Evolutionary conservation across 208 protist species (phyloP), one percentile per base, ranked within the genome.

Genomic region (Naegleria lovaniensis): DNA sequence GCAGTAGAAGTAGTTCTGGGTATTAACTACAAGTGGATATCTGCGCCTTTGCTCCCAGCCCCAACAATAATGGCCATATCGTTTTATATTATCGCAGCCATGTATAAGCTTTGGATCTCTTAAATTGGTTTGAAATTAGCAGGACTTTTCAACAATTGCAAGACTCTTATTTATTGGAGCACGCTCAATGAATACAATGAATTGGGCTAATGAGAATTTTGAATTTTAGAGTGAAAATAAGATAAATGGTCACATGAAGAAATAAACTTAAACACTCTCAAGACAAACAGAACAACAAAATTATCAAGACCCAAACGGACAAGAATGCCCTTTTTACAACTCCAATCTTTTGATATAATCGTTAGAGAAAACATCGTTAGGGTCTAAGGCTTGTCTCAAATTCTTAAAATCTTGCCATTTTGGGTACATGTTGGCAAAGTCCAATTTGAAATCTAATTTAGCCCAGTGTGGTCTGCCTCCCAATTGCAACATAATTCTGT

Each of bases 381-480:
- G 94, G 92, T 96, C 95, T 92, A 95, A 90, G 83, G 48, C 90
- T 75, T 93, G 90, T 76, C 94, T 92, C 76, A 95, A 91, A 51
- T 90, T 90, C n/a, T 95, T 90, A 85, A 96, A 96, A 41, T 93
- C 91, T 3, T 94, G 87, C 94, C 95, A 95, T n/a, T 29, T 51
- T 40, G 88, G 88, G 91, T 96, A 96, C 52, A 95, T 38, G 48
- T 96, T 91, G 22, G 29, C 48, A 58, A 92, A 89, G 0, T 93
- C 93, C 93, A 94, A 96, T 15, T 92, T 92, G 92, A 94, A 96
- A 92, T 96, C 95, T 29, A 67, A 67, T 92, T 96, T 96, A 79
- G 93, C 95, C 95, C 95, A 96, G 92, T 96, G 95, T 51, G 95
- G 95, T 39, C 95, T 90, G 0, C 94, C 95, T n/a, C 94, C 94